Percentiles rank a stretch among this genome's conserved stretches.
Evolutionary conservation across 2,329 filamentous ascomycete genomes (phyloP).

Genomic region (Fonsecaea multimorphosa): DNA sequence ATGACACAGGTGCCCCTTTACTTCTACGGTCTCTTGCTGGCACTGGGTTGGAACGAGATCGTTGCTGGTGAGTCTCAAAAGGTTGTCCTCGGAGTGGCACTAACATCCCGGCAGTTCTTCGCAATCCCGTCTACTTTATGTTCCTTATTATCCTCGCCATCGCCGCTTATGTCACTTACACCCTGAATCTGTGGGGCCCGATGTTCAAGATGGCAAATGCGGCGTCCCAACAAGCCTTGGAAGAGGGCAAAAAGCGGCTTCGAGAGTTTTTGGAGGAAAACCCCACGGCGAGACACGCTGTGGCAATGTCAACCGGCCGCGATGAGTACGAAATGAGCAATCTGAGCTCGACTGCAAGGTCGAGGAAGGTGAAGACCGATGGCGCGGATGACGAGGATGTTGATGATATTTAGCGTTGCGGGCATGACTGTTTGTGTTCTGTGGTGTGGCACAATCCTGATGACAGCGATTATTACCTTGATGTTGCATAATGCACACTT

Average conservation of each 20-base stretch:
- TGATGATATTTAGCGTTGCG: slow-evolving; percentile 24
- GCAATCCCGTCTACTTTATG: slow-evolving; percentile 92
- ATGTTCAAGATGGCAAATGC: slow-evolving; percentile 96
- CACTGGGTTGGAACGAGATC: slow-evolving; percentile 98
- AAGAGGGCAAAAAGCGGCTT: slow-evolving; percentile 89
- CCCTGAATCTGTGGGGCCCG: slow-evolving; percentile 91
- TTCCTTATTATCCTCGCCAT: slow-evolving; percentile 78
- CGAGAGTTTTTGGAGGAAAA: slow-evolving; percentile 87
- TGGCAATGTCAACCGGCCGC: slow-evolving; percentile 68
- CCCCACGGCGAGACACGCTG: slow-evolving; percentile 82
- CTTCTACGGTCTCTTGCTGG: slow-evolving; percentile 87
- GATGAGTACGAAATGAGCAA: slow-evolving; percentile 66
- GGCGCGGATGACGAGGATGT: slow-evolving; percentile 33
- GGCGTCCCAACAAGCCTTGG: slow-evolving; percentile 81
- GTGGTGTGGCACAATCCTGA: background rate
- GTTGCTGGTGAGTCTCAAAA: slow-evolving; percentile 72
- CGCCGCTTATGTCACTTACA: slow-evolving; percentile 87
- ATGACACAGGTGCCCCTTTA: slow-evolving; percentile 93
- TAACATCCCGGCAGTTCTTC: slow-evolving; percentile 69
- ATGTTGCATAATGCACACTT: slow-evolving; percentile 2
- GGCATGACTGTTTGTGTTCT: background rate
- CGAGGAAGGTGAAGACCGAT: slow-evolving; percentile 27
- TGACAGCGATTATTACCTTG: background rate
- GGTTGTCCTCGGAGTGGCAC: slow-evolving; percentile 11
- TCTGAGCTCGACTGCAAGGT: slow-evolving; percentile 38